phyloP scores from a whole-genome alignment of 1,284 basidiomycete genomes.

The Pterulicium gracile region DNA sequence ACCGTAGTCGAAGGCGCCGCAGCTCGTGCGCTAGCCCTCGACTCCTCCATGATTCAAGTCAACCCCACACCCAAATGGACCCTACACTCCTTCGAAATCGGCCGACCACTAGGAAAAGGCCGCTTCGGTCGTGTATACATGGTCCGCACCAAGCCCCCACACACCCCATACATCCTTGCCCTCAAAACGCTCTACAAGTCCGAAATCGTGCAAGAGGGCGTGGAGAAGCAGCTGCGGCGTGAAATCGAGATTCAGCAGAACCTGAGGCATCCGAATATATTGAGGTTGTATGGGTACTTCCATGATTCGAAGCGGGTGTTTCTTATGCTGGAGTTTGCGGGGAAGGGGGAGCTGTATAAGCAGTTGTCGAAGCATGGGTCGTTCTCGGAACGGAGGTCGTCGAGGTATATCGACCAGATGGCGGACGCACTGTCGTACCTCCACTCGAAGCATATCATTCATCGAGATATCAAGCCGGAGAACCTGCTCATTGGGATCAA shows the following conservation, averaged over 20 bases:
- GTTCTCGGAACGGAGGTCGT: constrained; percentile 27
- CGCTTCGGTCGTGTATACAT: constrained; percentile 99
- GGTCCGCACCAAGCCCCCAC: constrained; percentile 79
- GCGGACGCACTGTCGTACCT: constrained; percentile 91
- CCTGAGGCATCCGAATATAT: constrained; percentile 89
- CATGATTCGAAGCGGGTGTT: constrained; percentile 60
- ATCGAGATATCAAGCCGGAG: constrained; percentile 98
- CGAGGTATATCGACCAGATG: constrained; percentile 96
- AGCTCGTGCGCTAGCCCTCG: constrained; percentile 65
- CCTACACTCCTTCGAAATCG: constrained; percentile 86
- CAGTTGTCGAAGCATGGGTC: constrained; percentile 70
- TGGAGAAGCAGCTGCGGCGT: constrained; percentile 89
- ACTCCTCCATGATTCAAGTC: constrained; percentile 32
- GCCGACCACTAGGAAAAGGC: constrained; percentile 92
- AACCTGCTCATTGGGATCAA: constrained; percentile 92
- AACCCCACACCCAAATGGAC: constrained; percentile 76
- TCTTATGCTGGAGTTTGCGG: constrained; percentile 58
- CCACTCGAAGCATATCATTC: constrained; percentile 95
- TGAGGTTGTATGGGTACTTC: constrained; percentile 62
- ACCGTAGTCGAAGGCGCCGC: constrained; percentile 59
- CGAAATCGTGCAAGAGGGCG: constrained; percentile 80
- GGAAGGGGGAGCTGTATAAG: constrained; percentile 76
- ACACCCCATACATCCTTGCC: constrained; percentile 86
- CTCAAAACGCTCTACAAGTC: constrained; percentile 97
- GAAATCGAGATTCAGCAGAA: constrained; percentile 99